Evolutionary conservation across 2,329 filamentous ascomycete genomes (phyloP), one percentile per base, ranked within the genome.

Genomic region (Claviceps purpurea): DNA sequence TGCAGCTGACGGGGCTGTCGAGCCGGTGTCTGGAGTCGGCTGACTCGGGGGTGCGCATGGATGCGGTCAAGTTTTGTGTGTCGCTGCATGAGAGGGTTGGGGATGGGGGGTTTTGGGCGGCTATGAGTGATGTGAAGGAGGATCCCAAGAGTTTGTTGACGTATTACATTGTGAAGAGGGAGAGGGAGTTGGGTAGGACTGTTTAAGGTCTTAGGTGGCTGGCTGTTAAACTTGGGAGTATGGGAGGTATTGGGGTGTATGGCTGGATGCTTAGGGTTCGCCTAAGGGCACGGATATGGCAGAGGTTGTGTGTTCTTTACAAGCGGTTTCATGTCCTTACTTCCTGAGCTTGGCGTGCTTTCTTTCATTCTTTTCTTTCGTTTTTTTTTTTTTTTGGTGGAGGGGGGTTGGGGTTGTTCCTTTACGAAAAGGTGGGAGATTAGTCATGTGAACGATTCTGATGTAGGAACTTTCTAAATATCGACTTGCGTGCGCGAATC

Each of bases 51-150:
- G 81, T 84, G 7, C 73, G 81, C 42, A 86, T 88, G 74, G 85
- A 87, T 55, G 84, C 85, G n/a, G 83, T 89, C 46, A 81, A 87
- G 63, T 73, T 89, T n/a, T 89, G 85, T 59, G 81, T 89, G 26
- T 80, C 82, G 54, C 68, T 89, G 55, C 84, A 89, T 63, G 72
- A 74, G 47, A 68, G 77, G 11, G 73, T 84, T 8, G 80, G 81
- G 13, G 79, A 83, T 51, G 66, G 60, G 10, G 62, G 61, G 34
- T 90, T 90, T 63, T 91, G 86, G 86, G 76, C 75, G 38, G 75
- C 76, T 24, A 72, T 89, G 60, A 78, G 73, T 53, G 75, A 70
- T 10, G 74, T 86, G 37, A 77, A 79, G 61, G 85, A 89, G 57
- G 85, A 87, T 57, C 80, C 85, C 22, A 79, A 88, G 71, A 89